Conservation (phyloP, 148 eudicot genomes). For the Gaultheria prostrata region DNA sequence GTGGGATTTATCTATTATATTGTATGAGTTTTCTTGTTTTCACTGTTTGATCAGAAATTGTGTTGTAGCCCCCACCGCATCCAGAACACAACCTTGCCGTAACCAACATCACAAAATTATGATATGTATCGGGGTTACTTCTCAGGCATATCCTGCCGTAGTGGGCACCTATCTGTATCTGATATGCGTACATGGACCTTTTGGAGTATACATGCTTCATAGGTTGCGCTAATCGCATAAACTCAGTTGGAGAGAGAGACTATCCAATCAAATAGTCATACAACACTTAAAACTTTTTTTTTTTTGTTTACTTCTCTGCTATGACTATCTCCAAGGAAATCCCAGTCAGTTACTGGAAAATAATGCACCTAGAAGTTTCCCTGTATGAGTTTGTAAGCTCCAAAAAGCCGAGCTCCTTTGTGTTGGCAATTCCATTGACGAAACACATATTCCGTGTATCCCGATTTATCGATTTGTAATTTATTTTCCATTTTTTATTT, state of each 20-base stretch:
- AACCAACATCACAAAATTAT: neutral
- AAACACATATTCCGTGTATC: too few relatives aligned
- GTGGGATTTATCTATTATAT: neutral
- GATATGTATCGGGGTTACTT: neutral
- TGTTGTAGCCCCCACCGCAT: neutral
- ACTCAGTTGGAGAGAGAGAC: neutral
- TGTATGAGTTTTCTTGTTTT: neutral
- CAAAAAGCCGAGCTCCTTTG: too few relatives aligned
- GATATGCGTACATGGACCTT: neutral
- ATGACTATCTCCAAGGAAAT: neutral
- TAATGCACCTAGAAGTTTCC: neutral
- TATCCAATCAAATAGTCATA: neutral
- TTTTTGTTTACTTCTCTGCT: neutral
- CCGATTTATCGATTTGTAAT: too few relatives aligned
- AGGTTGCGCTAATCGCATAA: neutral
- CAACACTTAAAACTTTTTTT: neutral
- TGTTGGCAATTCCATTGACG: too few relatives aligned
- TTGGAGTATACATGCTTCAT: neutral
- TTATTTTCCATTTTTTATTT: too few relatives aligned
- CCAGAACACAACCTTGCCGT: too few relatives aligned
- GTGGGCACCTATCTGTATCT: neutral
- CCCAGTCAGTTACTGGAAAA: neutral
- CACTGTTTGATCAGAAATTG: neutral
- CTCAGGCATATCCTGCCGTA: neutral
- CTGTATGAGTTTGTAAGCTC: too few relatives aligned